Conservation (phyloP, 169 alveolate genomes). For the Miamiensis avidus region DNA sequence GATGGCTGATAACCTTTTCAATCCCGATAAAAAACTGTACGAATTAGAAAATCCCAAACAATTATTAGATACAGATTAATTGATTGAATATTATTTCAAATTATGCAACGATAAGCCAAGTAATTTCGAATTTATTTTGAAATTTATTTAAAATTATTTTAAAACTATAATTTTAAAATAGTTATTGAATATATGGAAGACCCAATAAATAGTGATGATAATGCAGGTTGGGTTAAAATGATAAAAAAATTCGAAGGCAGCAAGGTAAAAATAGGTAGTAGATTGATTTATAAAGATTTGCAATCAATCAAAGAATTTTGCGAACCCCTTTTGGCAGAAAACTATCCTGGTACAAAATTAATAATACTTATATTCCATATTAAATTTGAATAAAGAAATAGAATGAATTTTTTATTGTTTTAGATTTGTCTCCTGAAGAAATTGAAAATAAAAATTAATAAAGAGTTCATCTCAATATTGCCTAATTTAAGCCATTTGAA, state of each 20-base stretch:
- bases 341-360: constrained; percentile 10
- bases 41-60: constrained; percentile 48
- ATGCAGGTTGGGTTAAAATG: constrained; percentile 37
- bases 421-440: constrained; percentile 1
- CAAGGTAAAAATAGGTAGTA: constrained; percentile 4
- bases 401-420: too few species aligned
- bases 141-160: neutral
- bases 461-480: neutral
- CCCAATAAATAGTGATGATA: constrained; percentile 26
- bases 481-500: constrained; percentile 14
- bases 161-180: neutral
- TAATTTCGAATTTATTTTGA: neutral
- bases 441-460: neutral
- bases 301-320: neutral
- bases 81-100: constrained; percentile 42
- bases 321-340: neutral
- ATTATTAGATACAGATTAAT: constrained; percentile 37
- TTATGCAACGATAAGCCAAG: constrained; percentile 44
- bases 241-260: constrained; percentile 14
- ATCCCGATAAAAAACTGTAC: constrained; percentile 39
- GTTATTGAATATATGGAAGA: constrained; percentile 36
- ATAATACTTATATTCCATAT: neutral
- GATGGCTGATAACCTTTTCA: constrained; percentile 35
- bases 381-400: neutral
- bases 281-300: neutral